phyloP scores from a whole-genome alignment of 192 early-diverging fungal genomes.

The Backusella macrospora region DNA sequence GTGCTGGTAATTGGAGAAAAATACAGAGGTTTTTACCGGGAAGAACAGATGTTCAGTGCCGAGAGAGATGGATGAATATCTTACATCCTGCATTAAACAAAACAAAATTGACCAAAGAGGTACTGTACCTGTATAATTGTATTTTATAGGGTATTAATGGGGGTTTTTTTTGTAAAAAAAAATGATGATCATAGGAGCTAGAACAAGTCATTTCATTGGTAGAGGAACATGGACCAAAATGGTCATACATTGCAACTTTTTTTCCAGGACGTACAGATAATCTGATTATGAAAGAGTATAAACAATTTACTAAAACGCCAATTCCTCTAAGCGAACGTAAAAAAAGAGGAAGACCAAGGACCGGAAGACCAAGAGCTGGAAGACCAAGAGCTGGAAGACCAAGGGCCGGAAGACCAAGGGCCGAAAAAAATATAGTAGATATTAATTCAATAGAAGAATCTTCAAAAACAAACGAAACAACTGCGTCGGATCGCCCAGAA shows the following conservation, averaged over 20 bases:
- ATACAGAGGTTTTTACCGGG: slow-evolving; percentile 70
- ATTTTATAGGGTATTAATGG: background rate
- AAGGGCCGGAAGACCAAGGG: no score
- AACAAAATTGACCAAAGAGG: slow-evolving; percentile 56
- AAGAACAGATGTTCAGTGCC: slow-evolving; percentile 77
- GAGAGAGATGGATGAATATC: slow-evolving; percentile 78
- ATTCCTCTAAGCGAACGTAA: background rate
- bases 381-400: no score
- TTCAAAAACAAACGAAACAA: no score
- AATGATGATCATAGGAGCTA: background rate
- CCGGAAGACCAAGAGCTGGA: background rate
- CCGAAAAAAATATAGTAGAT: no score
- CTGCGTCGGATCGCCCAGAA: no score
- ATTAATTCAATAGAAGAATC: no score
- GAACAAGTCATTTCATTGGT: slow-evolving; percentile 48
- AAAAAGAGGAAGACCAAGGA: background rate
- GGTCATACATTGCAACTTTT: slow-evolving; percentile 37
- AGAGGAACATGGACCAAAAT: slow-evolving; percentile 51
- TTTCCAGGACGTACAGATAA: slow-evolving; percentile 52
- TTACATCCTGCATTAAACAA: slow-evolving; percentile 60
- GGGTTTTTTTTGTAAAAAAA: background rate
- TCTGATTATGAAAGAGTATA: slow-evolving; percentile 35
- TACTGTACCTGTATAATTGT: slow-evolving; percentile 4
- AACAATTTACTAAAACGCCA: no score
- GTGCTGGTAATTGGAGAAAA: slow-evolving; percentile 70